These are phyloP conservation scores for Camelina sativa DNA, from an alignment of 345 rosid genomes.

Conservation along the genomic window DNA sequence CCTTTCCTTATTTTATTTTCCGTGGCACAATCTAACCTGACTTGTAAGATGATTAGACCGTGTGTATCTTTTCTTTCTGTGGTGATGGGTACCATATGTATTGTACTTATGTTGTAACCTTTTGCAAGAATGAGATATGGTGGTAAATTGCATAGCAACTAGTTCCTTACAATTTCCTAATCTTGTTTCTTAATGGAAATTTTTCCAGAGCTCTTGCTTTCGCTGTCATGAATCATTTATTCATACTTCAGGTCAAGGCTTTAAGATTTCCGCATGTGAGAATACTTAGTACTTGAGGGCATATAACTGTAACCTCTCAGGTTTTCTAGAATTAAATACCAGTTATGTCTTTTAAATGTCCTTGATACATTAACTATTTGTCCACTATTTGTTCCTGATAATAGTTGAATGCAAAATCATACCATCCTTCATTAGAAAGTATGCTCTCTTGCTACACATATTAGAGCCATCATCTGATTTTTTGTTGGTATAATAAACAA, in stretches of 20 bases:
- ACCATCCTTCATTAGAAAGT: neutral
- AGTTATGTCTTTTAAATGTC: neutral
- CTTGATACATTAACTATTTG: neutral
- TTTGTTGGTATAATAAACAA: no score
- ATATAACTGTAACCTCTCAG: neutral
- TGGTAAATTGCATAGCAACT: neutral
- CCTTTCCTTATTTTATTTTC: neutral
- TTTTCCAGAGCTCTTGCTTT: neutral
- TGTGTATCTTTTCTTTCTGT: neutral
- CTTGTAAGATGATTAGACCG: neutral
- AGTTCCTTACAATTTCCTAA: neutral
- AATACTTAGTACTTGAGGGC: neutral
- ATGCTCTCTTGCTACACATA: neutral
- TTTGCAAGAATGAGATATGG: neutral
- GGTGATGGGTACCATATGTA: neutral
- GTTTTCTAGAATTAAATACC: neutral
- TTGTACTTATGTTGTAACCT: neutral
- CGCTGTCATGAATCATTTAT: neutral
- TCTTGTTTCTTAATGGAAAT: neutral
- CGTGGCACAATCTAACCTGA: neutral
- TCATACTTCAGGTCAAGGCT: neutral
- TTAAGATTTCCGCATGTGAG: neutral
- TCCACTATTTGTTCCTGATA: neutral
- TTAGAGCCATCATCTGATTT: constrained; percentile 7
- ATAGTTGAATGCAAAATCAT: neutral